phyloP scores from a whole-genome alignment of 495 filamentous ascomycete genomes.

The Hypoxylon crocopeplum region DNA sequence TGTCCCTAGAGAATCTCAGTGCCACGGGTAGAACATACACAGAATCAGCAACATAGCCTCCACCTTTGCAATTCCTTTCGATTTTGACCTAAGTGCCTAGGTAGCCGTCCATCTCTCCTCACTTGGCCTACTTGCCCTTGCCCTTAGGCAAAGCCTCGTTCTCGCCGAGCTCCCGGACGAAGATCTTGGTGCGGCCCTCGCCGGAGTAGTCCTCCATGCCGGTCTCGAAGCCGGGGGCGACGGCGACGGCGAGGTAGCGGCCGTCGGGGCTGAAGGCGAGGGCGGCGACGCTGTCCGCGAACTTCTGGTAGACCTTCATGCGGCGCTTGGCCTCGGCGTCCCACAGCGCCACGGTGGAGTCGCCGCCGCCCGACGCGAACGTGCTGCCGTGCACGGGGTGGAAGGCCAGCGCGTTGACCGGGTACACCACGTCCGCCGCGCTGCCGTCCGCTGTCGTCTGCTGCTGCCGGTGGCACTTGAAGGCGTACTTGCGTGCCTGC shows the following conservation, averaged over 20 bases:
- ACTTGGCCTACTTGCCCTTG: conserved; percentile 50
- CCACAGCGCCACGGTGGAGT: conserved; percentile 95
- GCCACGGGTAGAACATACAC: conserved; percentile 13
- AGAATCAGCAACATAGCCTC: background rate
- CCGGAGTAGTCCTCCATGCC: conserved; percentile 80
- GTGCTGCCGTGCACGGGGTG: conserved; percentile 84
- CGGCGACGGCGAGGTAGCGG: conserved; percentile 79
- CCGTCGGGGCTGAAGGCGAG: conserved; percentile 81
- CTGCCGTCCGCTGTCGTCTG: conserved; percentile 39
- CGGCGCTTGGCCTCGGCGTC: conserved; percentile 91
- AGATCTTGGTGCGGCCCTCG: conserved; percentile 75
- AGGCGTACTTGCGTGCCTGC: conserved; percentile 93
- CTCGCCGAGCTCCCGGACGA: conserved; percentile 81
- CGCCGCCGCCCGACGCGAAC: conserved; percentile 91
- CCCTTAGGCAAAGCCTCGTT: conserved; percentile 90
- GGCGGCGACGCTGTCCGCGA: conserved; percentile 76
- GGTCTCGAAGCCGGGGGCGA: conserved; percentile 92
- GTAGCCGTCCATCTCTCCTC: background rate
- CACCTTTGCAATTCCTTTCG: background rate
- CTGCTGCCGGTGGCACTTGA: conserved; percentile 91
- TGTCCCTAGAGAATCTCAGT: conserved; percentile 13
- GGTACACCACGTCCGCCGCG: conserved; percentile 81
- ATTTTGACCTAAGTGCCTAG: too few relatives aligned
- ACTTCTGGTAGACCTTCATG: conserved; percentile 87
- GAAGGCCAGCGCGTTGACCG: conserved; percentile 92